Conservation (phyloP, 495 filamentous ascomycete genomes). For the Barbatosphaeria neglecta region DNA sequence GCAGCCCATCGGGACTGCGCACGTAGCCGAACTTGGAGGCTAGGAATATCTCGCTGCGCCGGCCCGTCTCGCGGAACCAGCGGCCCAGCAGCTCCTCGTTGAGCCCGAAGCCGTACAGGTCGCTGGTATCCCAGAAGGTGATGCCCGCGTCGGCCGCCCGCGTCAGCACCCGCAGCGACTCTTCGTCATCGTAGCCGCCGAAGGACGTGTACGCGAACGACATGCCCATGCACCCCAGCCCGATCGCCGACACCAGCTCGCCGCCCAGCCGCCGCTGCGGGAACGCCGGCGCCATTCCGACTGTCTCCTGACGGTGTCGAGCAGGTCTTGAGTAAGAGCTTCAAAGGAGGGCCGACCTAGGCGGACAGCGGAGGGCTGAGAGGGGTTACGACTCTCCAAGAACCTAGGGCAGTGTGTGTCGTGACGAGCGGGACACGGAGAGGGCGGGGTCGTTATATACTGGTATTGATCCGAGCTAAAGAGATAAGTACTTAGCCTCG, state of each 20-base stretch:
- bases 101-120: slow-evolving; percentile 14
- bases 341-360: too few species aligned
- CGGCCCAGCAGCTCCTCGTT: slow-evolving; percentile 33
- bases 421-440: too few species aligned
- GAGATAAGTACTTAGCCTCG: too few species aligned
- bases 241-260: slow-evolving; percentile 23
- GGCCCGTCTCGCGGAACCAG: slow-evolving; percentile 30
- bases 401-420: too few species aligned
- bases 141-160: slow-evolving; percentile 19
- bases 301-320: too few species aligned
- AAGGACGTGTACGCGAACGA: slow-evolving; percentile 11
- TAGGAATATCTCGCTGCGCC: slow-evolving; percentile 37
- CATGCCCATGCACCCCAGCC: slow-evolving; percentile 30
- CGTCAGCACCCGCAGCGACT: slow-evolving; percentile 23
- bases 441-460: too few species aligned
- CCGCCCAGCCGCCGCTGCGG: slow-evolving; percentile 29
- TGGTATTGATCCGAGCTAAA: too few species aligned
- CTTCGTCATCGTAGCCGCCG: slow-evolving; percentile 22
- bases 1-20: slow-evolving; percentile 2
- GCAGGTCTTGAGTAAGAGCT: too few species aligned
- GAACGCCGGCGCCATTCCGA: slow-evolving; percentile 10
- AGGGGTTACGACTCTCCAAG: too few species aligned
- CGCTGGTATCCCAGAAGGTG: slow-evolving; percentile 25
- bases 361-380: too few species aligned
- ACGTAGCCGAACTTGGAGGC: slow-evolving; percentile 37